Evolutionary conservation across 2,329 filamentous ascomycete species (phyloP), one percentile per base, ranked within the genome.

Genomic region (Sclerotinia spermophila): DNA sequence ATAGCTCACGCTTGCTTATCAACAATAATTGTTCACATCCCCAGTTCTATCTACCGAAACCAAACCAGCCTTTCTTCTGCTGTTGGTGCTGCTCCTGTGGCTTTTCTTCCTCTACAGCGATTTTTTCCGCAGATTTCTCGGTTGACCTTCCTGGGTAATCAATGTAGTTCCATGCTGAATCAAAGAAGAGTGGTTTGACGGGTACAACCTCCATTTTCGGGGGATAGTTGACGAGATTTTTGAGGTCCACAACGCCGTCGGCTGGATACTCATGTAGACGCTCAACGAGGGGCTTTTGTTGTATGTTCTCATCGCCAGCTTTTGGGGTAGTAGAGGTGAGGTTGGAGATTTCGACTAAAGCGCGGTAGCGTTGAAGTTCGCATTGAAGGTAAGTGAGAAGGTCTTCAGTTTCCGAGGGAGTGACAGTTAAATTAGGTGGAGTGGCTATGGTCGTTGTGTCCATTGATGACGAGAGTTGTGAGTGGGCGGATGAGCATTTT

Each of bases 81-180:
- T 85, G 83, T 74, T 80, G 66, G 82, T 81, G 70, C 82, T 77
- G 48, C 48, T 53, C 48, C n/a, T 17, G 71, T 79, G 80, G 56
- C 77, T 71, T 74, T 66, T 72, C 71, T 13, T 69, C 66, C 38
- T 66, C 24, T 11, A 55, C 72, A 48, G 17, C 40, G 70, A 62
- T 74, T 71, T 74, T 75, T 51, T 70, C 76, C 74, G 76, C 75
- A 74, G 75, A 75, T 74, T 72, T 77, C 71, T 81, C 75, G 10
- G 79, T 78, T 44, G 81, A 75, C 75, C 88, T 88, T 45, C 89
- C 89, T 0, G 94, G 94, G 79, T 99, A 99, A 64, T 93, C 89
- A 73, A 99, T 94, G 79, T 97, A 98, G 80, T 98, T 98, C 92
- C 93, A 99, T 15, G 96, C 96, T 11, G 97, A 91, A 79, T 99